A percentile compares a stretch with the other conserved stretches of the same genome.
These are phyloP conservation scores for Dendrobium officinale DNA, from an alignment of 106 monocot genomes.

Conservation along the genomic window DNA sequence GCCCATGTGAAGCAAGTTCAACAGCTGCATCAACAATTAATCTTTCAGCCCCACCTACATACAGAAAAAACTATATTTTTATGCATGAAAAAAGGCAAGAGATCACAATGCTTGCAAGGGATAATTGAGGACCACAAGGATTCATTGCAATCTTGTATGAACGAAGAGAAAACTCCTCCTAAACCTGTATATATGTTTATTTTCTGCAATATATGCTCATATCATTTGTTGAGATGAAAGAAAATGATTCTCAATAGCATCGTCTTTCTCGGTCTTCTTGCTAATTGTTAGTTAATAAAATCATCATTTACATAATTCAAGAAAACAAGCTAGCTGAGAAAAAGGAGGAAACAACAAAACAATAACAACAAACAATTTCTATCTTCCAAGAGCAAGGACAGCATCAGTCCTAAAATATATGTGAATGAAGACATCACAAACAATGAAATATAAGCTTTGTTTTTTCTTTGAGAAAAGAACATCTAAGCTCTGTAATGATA, in stretches of 20 bases:
- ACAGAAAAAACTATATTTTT: neutral
- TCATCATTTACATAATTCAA: neutral
- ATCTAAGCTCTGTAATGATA: too few relatives aligned
- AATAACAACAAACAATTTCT: neutral
- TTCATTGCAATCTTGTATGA: neutral
- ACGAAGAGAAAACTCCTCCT: neutral
- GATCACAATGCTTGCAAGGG: neutral
- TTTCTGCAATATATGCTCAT: neutral
- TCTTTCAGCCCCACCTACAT: constrained; percentile 89
- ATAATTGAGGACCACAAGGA: neutral
- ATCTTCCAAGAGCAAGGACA: neutral
- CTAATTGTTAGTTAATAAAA: neutral
- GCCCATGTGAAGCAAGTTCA: constrained; percentile 76
- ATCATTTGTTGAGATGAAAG: neutral
- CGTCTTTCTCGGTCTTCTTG: neutral
- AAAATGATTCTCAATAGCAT: neutral
- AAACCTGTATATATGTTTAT: neutral
- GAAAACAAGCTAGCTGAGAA: neutral
- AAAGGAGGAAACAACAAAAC: neutral
- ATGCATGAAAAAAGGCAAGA: neutral
- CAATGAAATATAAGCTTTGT: too few relatives aligned
- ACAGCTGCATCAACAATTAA: constrained; percentile 91
- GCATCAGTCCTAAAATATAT: too few relatives aligned
- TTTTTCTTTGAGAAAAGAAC: too few relatives aligned
- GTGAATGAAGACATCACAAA: too few relatives aligned